phyloP scores from a whole-genome alignment of 768 basidiomycete species.

The Serendipita sp. region DNA sequence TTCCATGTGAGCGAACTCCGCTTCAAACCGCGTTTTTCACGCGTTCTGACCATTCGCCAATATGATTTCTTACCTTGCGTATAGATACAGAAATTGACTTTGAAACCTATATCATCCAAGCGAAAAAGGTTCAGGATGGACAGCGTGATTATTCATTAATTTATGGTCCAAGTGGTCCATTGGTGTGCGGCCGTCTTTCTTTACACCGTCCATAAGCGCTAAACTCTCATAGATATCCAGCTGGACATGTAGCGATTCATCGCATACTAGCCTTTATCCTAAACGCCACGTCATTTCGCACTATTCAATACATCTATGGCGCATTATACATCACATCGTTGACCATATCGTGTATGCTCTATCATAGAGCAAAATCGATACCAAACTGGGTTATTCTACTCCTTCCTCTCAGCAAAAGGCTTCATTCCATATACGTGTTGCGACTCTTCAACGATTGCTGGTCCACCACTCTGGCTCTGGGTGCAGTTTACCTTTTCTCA shows the following conservation, averaged over 20 bases:
- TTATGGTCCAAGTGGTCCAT: slow-evolving; percentile 77
- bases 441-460: slow-evolving; percentile 94
- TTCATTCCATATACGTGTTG: slow-evolving; percentile 85
- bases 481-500: slow-evolving; percentile 50
- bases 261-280: slow-evolving; percentile 45
- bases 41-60: not conserved
- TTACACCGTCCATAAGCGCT: not conserved
- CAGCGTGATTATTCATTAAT: slow-evolving; percentile 70
- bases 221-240: slow-evolving; percentile 58
- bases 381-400: slow-evolving; percentile 60
- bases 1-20: slow-evolving; percentile 50
- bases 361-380: slow-evolving; percentile 37
- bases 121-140: slow-evolving; percentile 59
- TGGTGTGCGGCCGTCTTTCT: slow-evolving; percentile 47
- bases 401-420: slow-evolving; percentile 74
- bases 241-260: slow-evolving; percentile 80
- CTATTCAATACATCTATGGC: slow-evolving; percentile 68
- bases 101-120: slow-evolving; percentile 87
- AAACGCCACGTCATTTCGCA: slow-evolving; percentile 37
- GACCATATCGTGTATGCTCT: slow-evolving; percentile 48
- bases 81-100: slow-evolving; percentile 98
- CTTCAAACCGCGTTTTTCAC: not conserved
- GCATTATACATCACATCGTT: slow-evolving; percentile 55
- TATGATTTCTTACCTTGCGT: slow-evolving; percentile 3
- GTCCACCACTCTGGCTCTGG: slow-evolving; percentile 28